phyloP scores from a whole-genome alignment of 139 green algal species.

The Haematococcus sp. region DNA sequence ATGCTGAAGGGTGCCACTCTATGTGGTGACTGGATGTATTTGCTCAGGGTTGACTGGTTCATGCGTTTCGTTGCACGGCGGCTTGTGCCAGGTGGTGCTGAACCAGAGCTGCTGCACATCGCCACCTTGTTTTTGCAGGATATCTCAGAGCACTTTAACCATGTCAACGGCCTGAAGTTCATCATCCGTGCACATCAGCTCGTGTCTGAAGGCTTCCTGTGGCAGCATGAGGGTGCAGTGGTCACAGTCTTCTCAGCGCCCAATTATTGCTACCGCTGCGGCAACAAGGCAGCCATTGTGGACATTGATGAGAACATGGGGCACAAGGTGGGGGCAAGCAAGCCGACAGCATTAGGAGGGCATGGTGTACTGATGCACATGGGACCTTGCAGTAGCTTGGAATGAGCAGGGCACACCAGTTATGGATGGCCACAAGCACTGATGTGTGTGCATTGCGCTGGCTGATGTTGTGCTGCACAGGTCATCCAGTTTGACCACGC shows the following conservation, averaged over 20 bases:
- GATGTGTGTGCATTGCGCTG: background rate
- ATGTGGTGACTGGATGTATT: too few relatives aligned
- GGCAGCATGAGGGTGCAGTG: slow-evolving; percentile 82
- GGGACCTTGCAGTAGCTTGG: background rate
- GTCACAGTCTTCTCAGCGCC: slow-evolving; percentile 97
- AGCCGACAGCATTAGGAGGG: background rate
- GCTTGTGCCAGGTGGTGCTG: too few relatives aligned
- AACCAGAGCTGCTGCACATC: too few relatives aligned
- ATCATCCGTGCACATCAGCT: slow-evolving; percentile 98
- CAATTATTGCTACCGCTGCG: slow-evolving; percentile 98
- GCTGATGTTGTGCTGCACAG: slow-evolving; percentile 13
- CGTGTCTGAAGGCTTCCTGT: slow-evolving; percentile 88
- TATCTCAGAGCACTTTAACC: slow-evolving; percentile 93
- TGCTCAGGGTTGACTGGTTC: too few relatives aligned
- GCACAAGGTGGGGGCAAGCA: slow-evolving; percentile 41
- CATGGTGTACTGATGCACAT: background rate
- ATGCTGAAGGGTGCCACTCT: too few relatives aligned
- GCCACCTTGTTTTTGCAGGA: slow-evolving; percentile 47
- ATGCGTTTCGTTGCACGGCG: too few relatives aligned
- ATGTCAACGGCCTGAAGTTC: slow-evolving; percentile 92
- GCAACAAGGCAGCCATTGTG: slow-evolving; percentile 64
- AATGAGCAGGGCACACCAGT: too few relatives aligned
- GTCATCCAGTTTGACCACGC: slow-evolving; percentile 67
- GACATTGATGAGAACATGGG: slow-evolving; percentile 69
- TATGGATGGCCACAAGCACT: background rate